Evolutionary conservation across 768 basidiomycete species (phyloP).

Genomic region (Calocera cornea): DNA sequence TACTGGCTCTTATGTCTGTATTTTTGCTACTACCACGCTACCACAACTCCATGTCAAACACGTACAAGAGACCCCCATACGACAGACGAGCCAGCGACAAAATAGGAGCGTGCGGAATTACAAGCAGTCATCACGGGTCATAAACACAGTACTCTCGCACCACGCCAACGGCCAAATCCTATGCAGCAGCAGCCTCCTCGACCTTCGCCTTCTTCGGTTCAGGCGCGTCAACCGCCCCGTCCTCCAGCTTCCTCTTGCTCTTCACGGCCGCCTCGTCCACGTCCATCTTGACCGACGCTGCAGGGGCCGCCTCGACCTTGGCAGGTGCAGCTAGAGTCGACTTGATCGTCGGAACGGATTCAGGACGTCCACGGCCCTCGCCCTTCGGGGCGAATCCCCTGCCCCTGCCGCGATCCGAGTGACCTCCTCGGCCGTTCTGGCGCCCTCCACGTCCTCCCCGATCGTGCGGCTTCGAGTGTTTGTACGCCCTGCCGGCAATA

Average conservation of each 20-base stretch:
- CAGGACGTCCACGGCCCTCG: neutral
- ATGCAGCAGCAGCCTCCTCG: slow-evolving; percentile 5
- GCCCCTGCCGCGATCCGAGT: slow-evolving; percentile 6
- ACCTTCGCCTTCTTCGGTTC: slow-evolving; percentile 11
- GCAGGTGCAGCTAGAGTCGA: neutral
- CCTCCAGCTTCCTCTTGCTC: slow-evolving; percentile 6
- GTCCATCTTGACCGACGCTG: neutral
- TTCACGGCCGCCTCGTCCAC: neutral
- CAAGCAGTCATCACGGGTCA: slow-evolving; percentile 1
- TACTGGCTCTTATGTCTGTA: neutral
- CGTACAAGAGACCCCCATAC: neutral
- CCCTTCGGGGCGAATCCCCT: neutral
- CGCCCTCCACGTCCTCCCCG: slow-evolving; percentile 13
- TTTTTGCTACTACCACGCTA: neutral
- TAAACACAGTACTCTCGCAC: neutral
- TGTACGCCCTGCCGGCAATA: slow-evolving; percentile 13
- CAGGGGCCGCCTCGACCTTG: neutral
- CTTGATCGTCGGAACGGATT: neutral
- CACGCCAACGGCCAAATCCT: neutral
- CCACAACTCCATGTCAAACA: neutral
- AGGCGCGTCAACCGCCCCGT: neutral
- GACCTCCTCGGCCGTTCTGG: slow-evolving; percentile 11
- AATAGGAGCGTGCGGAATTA: neutral
- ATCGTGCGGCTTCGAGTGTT: slow-evolving; percentile 12
- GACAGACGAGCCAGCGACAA: slow-evolving; percentile 3